These are phyloP conservation scores for Elongisporangium undulatum DNA, from an alignment of 352 stramenopile species.

Conservation along the genomic window DNA sequence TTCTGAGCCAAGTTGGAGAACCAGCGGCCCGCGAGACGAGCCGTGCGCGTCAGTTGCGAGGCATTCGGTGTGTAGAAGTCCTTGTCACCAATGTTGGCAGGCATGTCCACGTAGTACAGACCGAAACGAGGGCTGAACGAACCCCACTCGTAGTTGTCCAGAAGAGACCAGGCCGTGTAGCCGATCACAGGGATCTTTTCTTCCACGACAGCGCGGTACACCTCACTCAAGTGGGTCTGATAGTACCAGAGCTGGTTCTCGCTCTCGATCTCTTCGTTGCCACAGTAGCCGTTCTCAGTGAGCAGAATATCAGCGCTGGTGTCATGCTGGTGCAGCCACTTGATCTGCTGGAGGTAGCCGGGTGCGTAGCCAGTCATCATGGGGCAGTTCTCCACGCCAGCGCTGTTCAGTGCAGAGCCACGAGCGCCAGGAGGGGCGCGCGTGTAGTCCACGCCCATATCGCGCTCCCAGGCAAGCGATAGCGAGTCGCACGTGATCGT, in stretches of 20 bases:
- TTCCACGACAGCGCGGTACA: conserved; percentile 41
- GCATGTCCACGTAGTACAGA: conserved; percentile 54
- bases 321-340: conserved; percentile 32
- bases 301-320: conserved; percentile 29
- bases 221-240: conserved; percentile 36
- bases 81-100: conserved; percentile 22
- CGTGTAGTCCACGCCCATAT: conserved; percentile 39
- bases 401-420: conserved; percentile 25
- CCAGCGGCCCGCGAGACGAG: conserved; percentile 37
- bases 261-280: conserved; percentile 42
- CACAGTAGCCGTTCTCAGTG: conserved; percentile 49
- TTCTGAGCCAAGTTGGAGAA: conserved; percentile 15
- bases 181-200: conserved; percentile 55
- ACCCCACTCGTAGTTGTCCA: conserved; percentile 97
- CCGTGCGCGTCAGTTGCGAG: conserved; percentile 29
- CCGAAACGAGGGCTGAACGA: conserved; percentile 51
- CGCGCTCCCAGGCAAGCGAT: conserved; percentile 30
- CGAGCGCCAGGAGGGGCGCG: conserved; percentile 54
- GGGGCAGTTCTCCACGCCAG: conserved; percentile 31
- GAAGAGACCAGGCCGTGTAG: conserved; percentile 91
- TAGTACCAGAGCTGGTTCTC: conserved; percentile 48
- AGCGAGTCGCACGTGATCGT: conserved; percentile 24
- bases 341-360: conserved; percentile 41
- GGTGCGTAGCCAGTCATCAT: conserved; percentile 40
- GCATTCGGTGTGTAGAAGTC: conserved; percentile 18